phyloP scores from a whole-genome alignment of 2,329 filamentous ascomycete genomes.

The Scedosporium apiospermum region DNA sequence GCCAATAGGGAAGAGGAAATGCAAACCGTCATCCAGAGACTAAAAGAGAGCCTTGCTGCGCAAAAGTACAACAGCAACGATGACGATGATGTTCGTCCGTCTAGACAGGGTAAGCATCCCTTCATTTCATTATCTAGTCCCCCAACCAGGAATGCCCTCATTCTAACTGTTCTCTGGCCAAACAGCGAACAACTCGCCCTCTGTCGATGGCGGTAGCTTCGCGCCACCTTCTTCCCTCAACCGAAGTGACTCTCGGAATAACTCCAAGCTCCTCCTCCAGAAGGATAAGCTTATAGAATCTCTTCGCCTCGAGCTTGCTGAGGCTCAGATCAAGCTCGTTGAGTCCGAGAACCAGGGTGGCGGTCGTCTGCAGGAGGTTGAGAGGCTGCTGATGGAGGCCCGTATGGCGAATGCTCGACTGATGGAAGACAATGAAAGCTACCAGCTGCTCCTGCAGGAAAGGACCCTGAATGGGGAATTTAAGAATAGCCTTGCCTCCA shows the following conservation, averaged over 20 bases:
- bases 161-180: slow-evolving; percentile 6
- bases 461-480: slow-evolving; percentile 95
- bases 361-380: slow-evolving; percentile 79
- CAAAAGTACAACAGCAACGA: slow-evolving; percentile 50
- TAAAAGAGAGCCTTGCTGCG: slow-evolving; percentile 83
- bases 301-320: slow-evolving; percentile 81
- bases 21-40: slow-evolving; percentile 77
- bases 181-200: slow-evolving; percentile 51
- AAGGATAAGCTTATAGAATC: slow-evolving; percentile 96
- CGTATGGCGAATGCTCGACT: slow-evolving; percentile 92
- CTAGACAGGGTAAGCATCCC: slow-evolving; percentile 44
- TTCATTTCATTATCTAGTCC: slow-evolving; percentile 28
- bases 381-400: slow-evolving; percentile 79
- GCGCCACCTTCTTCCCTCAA: slow-evolving; percentile 77
- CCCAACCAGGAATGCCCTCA: neutral
- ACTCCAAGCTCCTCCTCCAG: slow-evolving; percentile 81
- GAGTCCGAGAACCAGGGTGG: slow-evolving; percentile 91
- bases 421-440: slow-evolving; percentile 98
- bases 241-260: slow-evolving; percentile 81
- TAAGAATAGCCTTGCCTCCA: slow-evolving; percentile 67
- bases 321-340: slow-evolving; percentile 89
- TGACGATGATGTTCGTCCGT: slow-evolving; percentile 47
- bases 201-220: slow-evolving; percentile 67
- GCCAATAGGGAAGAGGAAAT: slow-evolving; percentile 79
- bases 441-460: slow-evolving; percentile 87